Conservation (phyloP, 1,139 yeast species). For the Lipomyces yarrowii region DNA sequence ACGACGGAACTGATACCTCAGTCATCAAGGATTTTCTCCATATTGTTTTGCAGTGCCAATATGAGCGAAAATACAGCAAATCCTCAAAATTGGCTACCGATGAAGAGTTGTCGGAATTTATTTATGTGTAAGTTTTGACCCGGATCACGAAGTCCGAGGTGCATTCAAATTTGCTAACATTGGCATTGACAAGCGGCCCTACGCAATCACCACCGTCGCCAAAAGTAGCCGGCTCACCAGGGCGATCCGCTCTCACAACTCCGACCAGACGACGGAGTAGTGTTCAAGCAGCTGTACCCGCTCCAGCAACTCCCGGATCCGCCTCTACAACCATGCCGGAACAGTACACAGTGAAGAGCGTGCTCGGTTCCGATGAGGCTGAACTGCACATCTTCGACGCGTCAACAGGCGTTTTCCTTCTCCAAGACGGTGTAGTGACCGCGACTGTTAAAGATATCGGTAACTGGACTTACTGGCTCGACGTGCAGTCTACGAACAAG, state of each 20-base stretch:
- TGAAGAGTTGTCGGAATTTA: slow-evolving; percentile 59
- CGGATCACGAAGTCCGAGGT: neutral
- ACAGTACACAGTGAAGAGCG: slow-evolving; percentile 21
- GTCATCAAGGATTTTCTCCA: slow-evolving; percentile 68
- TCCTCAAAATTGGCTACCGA: slow-evolving; percentile 53
- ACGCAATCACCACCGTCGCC: slow-evolving; percentile 23
- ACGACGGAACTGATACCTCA: slow-evolving; percentile 56
- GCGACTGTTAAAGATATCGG: slow-evolving; percentile 54
- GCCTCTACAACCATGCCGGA: slow-evolving; percentile 12
- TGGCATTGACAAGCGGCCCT: slow-evolving; percentile 7
- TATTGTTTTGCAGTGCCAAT: slow-evolving; percentile 68
- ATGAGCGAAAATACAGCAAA: slow-evolving; percentile 69
- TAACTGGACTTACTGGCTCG: slow-evolving; percentile 57
- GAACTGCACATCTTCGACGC: slow-evolving; percentile 62
- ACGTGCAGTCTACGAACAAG: slow-evolving; percentile 43
- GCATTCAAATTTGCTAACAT: neutral
- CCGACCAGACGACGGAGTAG: slow-evolving; percentile 26
- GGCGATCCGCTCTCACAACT: slow-evolving; percentile 13
- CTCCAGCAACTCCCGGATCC: slow-evolving; percentile 22
- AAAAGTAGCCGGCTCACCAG: slow-evolving; percentile 13
- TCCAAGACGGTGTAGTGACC: slow-evolving; percentile 45
- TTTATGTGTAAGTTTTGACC: slow-evolving; percentile 17
- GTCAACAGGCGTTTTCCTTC: slow-evolving; percentile 52
- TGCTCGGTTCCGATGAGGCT: slow-evolving; percentile 39
- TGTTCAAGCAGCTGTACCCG: slow-evolving; percentile 11